These are phyloP conservation scores for Pachyrhizus erosus DNA, from an alignment of 306 rosid genomes.

Conservation along the genomic window DNA sequence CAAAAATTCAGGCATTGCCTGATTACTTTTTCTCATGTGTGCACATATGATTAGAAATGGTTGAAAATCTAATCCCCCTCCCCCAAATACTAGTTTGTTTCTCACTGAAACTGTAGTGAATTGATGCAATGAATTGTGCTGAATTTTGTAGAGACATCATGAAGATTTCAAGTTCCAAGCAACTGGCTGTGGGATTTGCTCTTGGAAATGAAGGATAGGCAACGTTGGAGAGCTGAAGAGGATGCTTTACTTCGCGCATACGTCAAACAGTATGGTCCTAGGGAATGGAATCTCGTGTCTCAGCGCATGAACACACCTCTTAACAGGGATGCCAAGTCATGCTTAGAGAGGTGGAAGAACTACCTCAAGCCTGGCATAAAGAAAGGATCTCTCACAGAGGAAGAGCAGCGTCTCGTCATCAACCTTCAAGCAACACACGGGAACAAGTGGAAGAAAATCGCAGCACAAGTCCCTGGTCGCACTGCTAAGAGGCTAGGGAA, in stretches of 20 bases:
- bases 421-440: slow-evolving; percentile 82
- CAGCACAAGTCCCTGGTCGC: slow-evolving; percentile 83
- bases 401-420: slow-evolving; percentile 82
- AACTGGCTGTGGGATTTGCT: slow-evolving; percentile 60
- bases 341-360: slow-evolving; percentile 92
- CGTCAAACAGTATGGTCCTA: slow-evolving; percentile 87
- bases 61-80: not conserved
- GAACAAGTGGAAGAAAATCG: slow-evolving; percentile 89
- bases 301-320: slow-evolving; percentile 85
- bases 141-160: slow-evolving; percentile 63
- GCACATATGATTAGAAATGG: not conserved
- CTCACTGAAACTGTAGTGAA: not conserved
- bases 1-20: not conserved
- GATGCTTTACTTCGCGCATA: slow-evolving; percentile 79
- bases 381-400: slow-evolving; percentile 85
- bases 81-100: slow-evolving; percentile 2
- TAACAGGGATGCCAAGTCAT: slow-evolving; percentile 80
- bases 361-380: slow-evolving; percentile 86
- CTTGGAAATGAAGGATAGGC: slow-evolving; percentile 88
- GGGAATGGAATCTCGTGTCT: slow-evolving; percentile 90
- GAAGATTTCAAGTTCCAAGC: slow-evolving; percentile 64
- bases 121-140: slow-evolving; percentile 34
- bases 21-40: slow-evolving; percentile 2
- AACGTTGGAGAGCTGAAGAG: slow-evolving; percentile 87
- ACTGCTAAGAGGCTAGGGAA: slow-evolving; percentile 89